Percentiles rank a stretch among this genome's conserved stretches.
These are phyloP conservation scores for Vanrija sp. DNA, from an alignment of 1,284 basidiomycete genomes.

Conservation along the genomic window DNA sequence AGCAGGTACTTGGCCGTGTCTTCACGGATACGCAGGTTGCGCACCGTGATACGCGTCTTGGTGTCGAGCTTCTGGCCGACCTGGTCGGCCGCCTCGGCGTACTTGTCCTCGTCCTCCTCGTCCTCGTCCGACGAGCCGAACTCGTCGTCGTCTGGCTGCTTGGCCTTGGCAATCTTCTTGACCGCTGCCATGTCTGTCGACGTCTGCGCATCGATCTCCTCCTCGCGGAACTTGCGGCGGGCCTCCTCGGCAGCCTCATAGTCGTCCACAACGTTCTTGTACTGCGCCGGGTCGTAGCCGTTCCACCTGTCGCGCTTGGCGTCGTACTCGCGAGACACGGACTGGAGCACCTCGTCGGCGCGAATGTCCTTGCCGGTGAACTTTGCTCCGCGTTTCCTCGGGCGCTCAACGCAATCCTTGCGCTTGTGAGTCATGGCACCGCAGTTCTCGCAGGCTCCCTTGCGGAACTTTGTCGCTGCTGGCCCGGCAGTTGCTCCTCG, in stretches of 20 bases:
- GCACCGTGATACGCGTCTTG: slow-evolving; percentile 95
- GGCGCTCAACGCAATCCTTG: slow-evolving; percentile 90
- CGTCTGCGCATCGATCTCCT: slow-evolving; percentile 94
- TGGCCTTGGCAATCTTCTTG: slow-evolving; percentile 76
- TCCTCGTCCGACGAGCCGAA: slow-evolving; percentile 83
- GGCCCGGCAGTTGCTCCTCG: slow-evolving; percentile 81
- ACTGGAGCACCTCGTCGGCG: slow-evolving; percentile 83
- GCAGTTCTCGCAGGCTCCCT: slow-evolving; percentile 98
- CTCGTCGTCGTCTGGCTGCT: slow-evolving; percentile 71
- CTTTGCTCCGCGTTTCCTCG: slow-evolving; percentile 92
- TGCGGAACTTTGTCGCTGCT: slow-evolving; percentile 90
- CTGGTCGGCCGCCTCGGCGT: slow-evolving; percentile 93
- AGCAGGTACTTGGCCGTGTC: slow-evolving; percentile 99
- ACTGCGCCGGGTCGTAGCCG: slow-evolving; percentile 86
- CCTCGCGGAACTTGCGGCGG: slow-evolving; percentile 82
- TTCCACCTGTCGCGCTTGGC: slow-evolving; percentile 98
- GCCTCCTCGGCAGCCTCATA: slow-evolving; percentile 90
- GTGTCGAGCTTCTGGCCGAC: slow-evolving; percentile 97
- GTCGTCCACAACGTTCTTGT: slow-evolving; percentile 84
- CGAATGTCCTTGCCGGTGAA: slow-evolving; percentile 87
- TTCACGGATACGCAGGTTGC: slow-evolving; percentile 97
- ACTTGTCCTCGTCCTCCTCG: slow-evolving; percentile 79
- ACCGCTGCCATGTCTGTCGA: slow-evolving; percentile 80
- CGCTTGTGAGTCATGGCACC: slow-evolving; percentile 92
- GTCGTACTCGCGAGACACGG: slow-evolving; percentile 77